A percentile compares a stretch with the other conserved stretches of the same genome.
phyloP scores from a whole-genome alignment of 139 green algal genomes.

The Coelastrella sp. region DNA sequence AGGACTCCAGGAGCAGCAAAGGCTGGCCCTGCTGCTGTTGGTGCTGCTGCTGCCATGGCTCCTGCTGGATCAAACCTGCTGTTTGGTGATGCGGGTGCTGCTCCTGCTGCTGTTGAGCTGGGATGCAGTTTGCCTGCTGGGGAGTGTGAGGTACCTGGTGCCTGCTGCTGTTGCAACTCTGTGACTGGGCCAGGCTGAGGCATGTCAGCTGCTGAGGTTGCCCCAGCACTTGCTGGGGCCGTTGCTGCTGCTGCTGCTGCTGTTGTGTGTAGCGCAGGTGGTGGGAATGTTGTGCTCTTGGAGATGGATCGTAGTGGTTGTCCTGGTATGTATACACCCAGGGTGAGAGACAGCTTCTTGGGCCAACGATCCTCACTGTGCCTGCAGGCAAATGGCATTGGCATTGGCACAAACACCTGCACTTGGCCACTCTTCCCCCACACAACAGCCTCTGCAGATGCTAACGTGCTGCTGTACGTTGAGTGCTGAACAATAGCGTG shows the following conservation, averaged over 20 bases:
- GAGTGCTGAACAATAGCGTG: no score
- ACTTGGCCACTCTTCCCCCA: not conserved
- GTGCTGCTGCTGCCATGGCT: not conserved
- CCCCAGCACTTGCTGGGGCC: not conserved
- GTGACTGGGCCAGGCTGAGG: not conserved
- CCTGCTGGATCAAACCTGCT: no score
- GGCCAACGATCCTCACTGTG: conserved; percentile 43
- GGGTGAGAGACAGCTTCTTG: not conserved
- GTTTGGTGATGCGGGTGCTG: not conserved
- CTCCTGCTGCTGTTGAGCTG: not conserved
- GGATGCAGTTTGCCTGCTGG: not conserved
- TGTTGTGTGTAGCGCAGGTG: not conserved
- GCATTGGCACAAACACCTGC: not conserved
- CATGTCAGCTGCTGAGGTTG: not conserved
- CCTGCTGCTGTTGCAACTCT: not conserved
- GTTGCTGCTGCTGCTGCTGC: not conserved
- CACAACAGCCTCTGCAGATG: not conserved
- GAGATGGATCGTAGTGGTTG: not conserved
- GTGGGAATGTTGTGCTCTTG: not conserved
- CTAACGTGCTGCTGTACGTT: not conserved
- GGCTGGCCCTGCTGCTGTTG: not conserved
- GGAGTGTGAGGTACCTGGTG: not conserved
- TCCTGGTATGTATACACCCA: not conserved
- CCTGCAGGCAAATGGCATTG: not conserved
- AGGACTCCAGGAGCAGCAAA: conserved; percentile 15